Percentiles rank a stretch among this genome's conserved stretches.
Conservation (phyloP, 164 flowering plant species). For the Sextonia rubra region DNA sequence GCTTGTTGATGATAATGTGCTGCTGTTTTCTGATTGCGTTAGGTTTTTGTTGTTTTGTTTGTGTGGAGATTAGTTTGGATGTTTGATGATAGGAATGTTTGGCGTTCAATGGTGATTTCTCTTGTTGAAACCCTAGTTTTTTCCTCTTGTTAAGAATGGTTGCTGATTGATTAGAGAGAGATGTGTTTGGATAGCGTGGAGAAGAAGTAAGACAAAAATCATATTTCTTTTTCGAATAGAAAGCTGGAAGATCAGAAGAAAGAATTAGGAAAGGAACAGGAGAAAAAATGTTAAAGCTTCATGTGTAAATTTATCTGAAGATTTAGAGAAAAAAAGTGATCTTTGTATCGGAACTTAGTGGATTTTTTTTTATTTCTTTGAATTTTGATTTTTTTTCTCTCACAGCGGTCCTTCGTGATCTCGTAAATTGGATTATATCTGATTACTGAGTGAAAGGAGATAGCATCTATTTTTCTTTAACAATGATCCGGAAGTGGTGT, state of each 20-base stretch:
- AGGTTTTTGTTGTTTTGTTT: too few relatives aligned
- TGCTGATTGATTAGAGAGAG: neutral
- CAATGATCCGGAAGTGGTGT: too few relatives aligned
- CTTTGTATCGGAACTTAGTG: neutral
- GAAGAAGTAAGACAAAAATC: neutral
- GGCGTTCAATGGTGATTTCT: neutral
- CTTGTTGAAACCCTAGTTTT: neutral
- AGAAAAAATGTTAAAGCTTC: too few relatives aligned
- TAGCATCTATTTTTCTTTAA: too few relatives aligned
- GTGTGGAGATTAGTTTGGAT: neutral
- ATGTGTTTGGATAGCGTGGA: neutral
- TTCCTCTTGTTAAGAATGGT: neutral
- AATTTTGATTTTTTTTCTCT: neutral
- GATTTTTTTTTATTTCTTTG: neutral
- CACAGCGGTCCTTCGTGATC: neutral
- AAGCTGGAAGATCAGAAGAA: neutral
- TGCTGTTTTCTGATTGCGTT: too few relatives aligned
- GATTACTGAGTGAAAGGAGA: too few relatives aligned
- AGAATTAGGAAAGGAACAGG: too few relatives aligned
- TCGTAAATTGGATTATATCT: too few relatives aligned
- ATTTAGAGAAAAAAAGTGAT: neutral
- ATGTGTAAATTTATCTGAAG: too few relatives aligned
- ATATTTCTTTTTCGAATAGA: neutral
- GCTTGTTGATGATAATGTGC: neutral
- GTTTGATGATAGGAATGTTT: neutral